These are phyloP conservation scores for Neopestalotiopsis sp. DNA, from an alignment of 2,329 filamentous ascomycete genomes.

Conservation along the genomic window DNA sequence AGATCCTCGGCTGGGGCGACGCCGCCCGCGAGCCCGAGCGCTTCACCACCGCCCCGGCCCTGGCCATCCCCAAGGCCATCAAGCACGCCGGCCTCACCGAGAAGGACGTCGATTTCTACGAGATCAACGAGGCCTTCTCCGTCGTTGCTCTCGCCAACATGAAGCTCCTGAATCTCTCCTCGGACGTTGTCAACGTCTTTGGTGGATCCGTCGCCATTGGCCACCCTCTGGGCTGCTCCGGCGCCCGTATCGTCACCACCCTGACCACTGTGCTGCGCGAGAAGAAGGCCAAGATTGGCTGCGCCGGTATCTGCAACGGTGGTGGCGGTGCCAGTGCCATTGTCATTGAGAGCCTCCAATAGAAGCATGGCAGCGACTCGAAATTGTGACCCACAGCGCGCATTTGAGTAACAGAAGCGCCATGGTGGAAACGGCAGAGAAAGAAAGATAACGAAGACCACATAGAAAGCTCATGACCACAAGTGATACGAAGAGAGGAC, in stretches of 20 bases:
- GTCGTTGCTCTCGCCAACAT: conserved; percentile 96
- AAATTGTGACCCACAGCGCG: conserved; percentile 1
- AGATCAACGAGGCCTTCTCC: conserved; percentile 99
- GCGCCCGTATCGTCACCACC: conserved; percentile 91
- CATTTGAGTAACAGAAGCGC: neutral
- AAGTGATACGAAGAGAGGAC: neutral
- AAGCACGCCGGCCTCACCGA: conserved; percentile 87
- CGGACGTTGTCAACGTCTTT: conserved; percentile 92
- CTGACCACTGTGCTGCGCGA: conserved; percentile 86
- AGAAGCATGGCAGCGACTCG: conserved; percentile 24
- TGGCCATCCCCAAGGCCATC: conserved; percentile 96
- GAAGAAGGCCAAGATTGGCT: conserved; percentile 92
- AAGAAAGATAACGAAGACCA: neutral
- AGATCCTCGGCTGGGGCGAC: conserved; percentile 97
- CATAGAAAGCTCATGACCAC: neutral
- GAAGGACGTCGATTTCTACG: conserved; percentile 86
- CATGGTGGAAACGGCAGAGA: neutral
- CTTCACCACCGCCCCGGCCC: conserved; percentile 91
- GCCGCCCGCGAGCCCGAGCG: conserved; percentile 89
- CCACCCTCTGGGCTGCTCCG: conserved; percentile 91
- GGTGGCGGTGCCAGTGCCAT: conserved; percentile 94
- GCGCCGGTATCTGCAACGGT: conserved; percentile 96
- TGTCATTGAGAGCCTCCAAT: conserved; percentile 79
- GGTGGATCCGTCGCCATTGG: conserved; percentile 95
- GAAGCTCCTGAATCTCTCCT: conserved; percentile 80